Conservation (phyloP, 306 rosid genomes). For the Calophaca sinica region DNA sequence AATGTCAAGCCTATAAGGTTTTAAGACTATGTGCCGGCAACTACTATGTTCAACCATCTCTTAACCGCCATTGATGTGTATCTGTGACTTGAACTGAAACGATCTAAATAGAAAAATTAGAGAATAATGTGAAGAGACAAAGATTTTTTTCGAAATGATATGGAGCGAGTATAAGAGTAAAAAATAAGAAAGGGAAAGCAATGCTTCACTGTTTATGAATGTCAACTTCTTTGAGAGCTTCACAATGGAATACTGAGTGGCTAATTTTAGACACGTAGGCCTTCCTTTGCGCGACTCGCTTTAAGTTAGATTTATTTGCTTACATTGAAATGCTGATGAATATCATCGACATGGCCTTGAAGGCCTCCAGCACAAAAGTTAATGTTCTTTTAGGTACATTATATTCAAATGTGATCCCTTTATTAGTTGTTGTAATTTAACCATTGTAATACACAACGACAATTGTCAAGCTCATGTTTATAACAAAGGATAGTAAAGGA, state of each 20-base stretch:
- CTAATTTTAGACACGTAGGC: not conserved
- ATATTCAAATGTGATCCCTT: too few species aligned
- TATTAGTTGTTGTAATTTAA: too few species aligned
- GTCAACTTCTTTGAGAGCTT: not conserved
- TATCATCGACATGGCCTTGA: too few species aligned
- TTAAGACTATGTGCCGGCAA: constrained; percentile 33
- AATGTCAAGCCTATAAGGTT: constrained; percentile 7
- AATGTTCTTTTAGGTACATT: too few species aligned
- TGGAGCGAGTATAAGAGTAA: too few species aligned
- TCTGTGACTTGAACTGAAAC: not conserved
- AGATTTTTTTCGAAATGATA: not conserved
- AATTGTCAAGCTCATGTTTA: too few species aligned
- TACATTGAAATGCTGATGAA: not conserved
- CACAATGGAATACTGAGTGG: not conserved
- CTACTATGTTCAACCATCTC: constrained; percentile 20
- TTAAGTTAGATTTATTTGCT: too few species aligned
- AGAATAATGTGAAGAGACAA: not conserved
- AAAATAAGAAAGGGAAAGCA: not conserved
- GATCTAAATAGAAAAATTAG: not conserved
- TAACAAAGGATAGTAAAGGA: too few species aligned
- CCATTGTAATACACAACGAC: too few species aligned
- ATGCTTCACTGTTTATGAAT: not conserved
- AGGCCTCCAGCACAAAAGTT: not conserved
- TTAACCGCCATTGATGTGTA: not conserved
- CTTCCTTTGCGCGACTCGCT: not conserved